Evolutionary conservation across 1,284 basidiomycete species (phyloP), one percentile per base, ranked within the genome.

Genomic region (Filobasidium uniguttulatum): DNA sequence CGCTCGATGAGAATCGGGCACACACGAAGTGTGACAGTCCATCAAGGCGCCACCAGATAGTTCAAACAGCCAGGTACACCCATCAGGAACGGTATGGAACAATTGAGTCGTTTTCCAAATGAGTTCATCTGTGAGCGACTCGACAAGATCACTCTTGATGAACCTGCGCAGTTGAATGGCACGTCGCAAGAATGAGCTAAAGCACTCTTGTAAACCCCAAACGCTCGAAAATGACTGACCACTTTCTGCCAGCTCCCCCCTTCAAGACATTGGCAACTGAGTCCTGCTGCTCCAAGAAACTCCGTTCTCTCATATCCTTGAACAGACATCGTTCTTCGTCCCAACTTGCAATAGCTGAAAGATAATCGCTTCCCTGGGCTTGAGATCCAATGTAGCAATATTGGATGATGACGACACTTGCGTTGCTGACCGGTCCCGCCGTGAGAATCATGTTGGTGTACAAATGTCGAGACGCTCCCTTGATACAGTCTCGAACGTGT

Each of bases 401-500:
- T 64, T 91, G 88, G 38, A 93, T 80, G 41, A 91, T 84, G 49
- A 89, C 77, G 22, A 93, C 77, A 14, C 83, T 85, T 57, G 85
- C 82, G 59, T 82, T 76, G 46, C 79, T 78, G 12, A 77, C 78
- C 5, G 89, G 83, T 17, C 86, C 88, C 0, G 88, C 86, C 0
- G 88, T 91, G 49, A 93, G 75, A 50, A 91, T 77, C 34, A 88
- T 77, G 63, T 91, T 91, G 30, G 84, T 82, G 65, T 93, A 91
- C 15, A 91, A 76, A 60, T 87, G 81, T 22, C 82, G 76, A 14
- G 87, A 85, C 3, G 84, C 82, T 30, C 79, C 79, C 62, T 91
- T 91, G 68, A 91, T 77, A 62, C 87, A 90, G 66, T 93, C 89
- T 25, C 88, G 79, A 73, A 89, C 88, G 66, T 93, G 88, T 56